These are phyloP conservation scores for Colletotrichum sp. DNA, from an alignment of 2,329 filamentous ascomycete species.

Conservation along the genomic window DNA sequence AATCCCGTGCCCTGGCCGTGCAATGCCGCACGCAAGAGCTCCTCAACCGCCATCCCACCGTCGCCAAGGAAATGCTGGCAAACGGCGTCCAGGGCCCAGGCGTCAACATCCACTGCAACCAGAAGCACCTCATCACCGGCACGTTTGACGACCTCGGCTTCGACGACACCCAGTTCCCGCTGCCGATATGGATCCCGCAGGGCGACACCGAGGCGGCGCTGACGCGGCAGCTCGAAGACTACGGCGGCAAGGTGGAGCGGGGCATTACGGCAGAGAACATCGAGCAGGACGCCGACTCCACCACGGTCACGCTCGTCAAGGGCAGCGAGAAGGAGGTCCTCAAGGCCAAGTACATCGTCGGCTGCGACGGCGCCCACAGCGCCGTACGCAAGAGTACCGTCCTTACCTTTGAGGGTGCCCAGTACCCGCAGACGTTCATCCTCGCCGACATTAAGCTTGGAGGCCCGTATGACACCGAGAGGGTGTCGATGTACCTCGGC, in stretches of 20 bases:
- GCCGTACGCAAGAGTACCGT: conserved; percentile 42
- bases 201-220: conserved; percentile 38
- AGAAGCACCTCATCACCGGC: conserved; percentile 32
- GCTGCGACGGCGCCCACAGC: conserved; percentile 53
- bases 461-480: conserved; percentile 14
- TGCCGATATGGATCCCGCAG: conserved; percentile 37
- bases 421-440: conserved; percentile 48
- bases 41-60: conserved; percentile 46
- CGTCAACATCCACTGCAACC: conserved; percentile 40
- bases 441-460: conserved; percentile 44
- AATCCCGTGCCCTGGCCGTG: conserved; percentile 48
- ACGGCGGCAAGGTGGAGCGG: conserved; percentile 32
- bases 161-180: conserved; percentile 33
- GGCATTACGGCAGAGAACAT: conserved; percentile 32
- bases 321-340: conserved; percentile 28
- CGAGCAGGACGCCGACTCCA: conserved; percentile 31
- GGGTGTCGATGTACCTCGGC: conserved; percentile 31
- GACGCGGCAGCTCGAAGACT: conserved; percentile 29
- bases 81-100: conserved; percentile 41
- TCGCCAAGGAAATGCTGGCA: conserved; percentile 38
- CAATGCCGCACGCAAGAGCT: conserved; percentile 57
- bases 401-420: conserved; percentile 44
- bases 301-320: conserved; percentile 28
- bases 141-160: conserved; percentile 34
- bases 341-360: conserved; percentile 45